phyloP scores from a whole-genome alignment of 495 filamentous ascomycete species.

The Extremus antarcticus region DNA sequence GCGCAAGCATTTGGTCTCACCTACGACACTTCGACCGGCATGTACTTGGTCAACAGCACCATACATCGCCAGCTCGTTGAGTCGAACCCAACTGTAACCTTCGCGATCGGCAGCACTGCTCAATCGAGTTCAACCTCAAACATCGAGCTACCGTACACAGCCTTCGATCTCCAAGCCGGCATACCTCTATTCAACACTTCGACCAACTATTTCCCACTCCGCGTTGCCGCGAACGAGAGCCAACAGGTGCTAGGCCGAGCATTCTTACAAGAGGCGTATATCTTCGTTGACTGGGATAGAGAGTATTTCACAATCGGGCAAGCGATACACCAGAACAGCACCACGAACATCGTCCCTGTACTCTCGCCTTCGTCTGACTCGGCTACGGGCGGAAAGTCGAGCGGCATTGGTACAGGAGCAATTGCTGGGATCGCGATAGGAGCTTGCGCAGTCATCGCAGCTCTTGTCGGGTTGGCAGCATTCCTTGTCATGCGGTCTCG shows the following conservation, averaged over 20 bases:
- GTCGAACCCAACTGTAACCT: slow-evolving; percentile 25
- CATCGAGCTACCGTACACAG: slow-evolving; percentile 25
- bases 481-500: not conserved
- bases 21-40: slow-evolving; percentile 22
- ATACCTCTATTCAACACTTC: slow-evolving; percentile 19
- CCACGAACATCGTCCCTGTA: slow-evolving; percentile 19
- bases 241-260: slow-evolving; percentile 26
- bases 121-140: slow-evolving; percentile 17
- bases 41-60: slow-evolving; percentile 28
- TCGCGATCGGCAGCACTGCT: slow-evolving; percentile 19
- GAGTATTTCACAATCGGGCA: slow-evolving; percentile 24
- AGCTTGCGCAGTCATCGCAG: slow-evolving; percentile 3
- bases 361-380: not conserved
- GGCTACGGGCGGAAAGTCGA: not conserved
- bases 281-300: slow-evolving; percentile 28
- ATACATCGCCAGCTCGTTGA: slow-evolving; percentile 19
- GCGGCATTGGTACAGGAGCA: slow-evolving; percentile 13
- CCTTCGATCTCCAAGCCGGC: slow-evolving; percentile 24
- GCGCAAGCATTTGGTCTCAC: slow-evolving; percentile 27
- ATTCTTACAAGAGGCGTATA: slow-evolving; percentile 27
- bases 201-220: slow-evolving; percentile 29
- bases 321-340: slow-evolving; percentile 18
- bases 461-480: not conserved
- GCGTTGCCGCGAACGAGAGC: slow-evolving; percentile 23
- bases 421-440: slow-evolving; percentile 22